Evolutionary conservation across 371 early-diverging fungal genomes (phyloP).

Genomic region (Funneliformis caledonium): DNA sequence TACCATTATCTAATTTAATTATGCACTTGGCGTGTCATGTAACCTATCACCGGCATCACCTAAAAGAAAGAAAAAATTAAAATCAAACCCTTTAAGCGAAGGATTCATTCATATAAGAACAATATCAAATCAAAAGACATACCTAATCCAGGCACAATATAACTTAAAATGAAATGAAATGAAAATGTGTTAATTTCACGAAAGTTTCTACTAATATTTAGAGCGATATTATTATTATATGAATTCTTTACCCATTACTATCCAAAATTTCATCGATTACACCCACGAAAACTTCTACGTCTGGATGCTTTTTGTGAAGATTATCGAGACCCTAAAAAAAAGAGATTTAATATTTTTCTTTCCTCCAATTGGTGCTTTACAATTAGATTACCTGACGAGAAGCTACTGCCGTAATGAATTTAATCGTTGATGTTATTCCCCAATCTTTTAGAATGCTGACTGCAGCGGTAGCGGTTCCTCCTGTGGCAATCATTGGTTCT

Average conservation of each 20-base stretch:
- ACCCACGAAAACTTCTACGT: conserved; percentile 72
- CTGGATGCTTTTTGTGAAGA: conserved; percentile 71
- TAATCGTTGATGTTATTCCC: conserved; percentile 74
- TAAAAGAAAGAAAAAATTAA: conserved; percentile 67
- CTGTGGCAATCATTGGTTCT: conserved; percentile 89
- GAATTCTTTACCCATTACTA: conserved; percentile 55
- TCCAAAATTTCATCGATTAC: conserved; percentile 73
- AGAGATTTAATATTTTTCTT: not conserved
- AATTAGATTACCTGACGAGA: conserved; percentile 44
- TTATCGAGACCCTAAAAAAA: conserved; percentile 60
- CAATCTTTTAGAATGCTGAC: conserved; percentile 81
- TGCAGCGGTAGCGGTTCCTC: conserved; percentile 84
- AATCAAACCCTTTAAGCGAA: not conserved
- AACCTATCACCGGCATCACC: conserved; percentile 85
- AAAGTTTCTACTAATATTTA: not conserved
- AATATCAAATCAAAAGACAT: not conserved
- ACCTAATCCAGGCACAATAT: conserved; percentile 22
- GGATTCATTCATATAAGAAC: no score
- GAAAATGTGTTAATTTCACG: not conserved
- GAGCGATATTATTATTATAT: not conserved
- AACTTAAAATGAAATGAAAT: not conserved
- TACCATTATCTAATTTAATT: not conserved
- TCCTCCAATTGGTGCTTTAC: not conserved
- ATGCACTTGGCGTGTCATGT: conserved; percentile 54
- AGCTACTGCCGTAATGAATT: conserved; percentile 69